These are phyloP conservation scores for Cladosporium halotolerans DNA, from an alignment of 2,329 filamentous ascomycete genomes.

Conservation along the genomic window DNA sequence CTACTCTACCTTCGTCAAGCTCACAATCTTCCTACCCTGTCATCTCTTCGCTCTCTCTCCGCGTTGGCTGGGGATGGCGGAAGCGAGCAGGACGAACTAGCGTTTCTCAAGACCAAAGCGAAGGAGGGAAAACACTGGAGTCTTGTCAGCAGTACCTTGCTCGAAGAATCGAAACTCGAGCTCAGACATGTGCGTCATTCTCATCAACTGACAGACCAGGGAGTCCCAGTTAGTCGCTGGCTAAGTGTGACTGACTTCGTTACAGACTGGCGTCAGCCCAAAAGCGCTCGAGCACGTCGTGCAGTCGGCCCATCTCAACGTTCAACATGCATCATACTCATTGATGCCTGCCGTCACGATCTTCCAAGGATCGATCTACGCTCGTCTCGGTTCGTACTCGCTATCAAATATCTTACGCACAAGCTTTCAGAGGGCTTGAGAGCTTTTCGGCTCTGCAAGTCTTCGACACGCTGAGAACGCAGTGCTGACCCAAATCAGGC, in stretches of 20 bases:
- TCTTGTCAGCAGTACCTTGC: conserved; percentile 72
- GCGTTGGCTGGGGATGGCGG: conserved; percentile 22
- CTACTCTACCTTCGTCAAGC: conserved; percentile 88
- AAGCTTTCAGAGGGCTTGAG: no score
- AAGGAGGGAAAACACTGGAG: conserved; percentile 82
- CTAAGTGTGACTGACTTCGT: no score
- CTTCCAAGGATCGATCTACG: conserved; percentile 67
- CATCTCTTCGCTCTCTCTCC: conserved; percentile 18
- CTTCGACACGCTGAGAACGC: not conserved
- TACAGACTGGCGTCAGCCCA: conserved; percentile 24
- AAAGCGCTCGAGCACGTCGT: conserved; percentile 69
- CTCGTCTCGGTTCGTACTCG: conserved; percentile 57
- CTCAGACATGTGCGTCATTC: not conserved
- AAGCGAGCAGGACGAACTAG: conserved; percentile 67
- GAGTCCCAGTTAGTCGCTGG: no score
- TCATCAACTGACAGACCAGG: not conserved
- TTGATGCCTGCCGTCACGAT: conserved; percentile 70
- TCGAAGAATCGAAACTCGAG: conserved; percentile 78
- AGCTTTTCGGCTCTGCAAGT: no score
- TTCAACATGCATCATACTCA: conserved; percentile 66
- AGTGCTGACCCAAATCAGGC: conserved; percentile 27
- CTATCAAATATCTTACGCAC: no score
- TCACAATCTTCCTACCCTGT: conserved; percentile 53
- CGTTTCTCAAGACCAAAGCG: conserved; percentile 78
- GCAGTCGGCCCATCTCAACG: conserved; percentile 74